phyloP scores from a whole-genome alignment of 345 rosid genomes.

The Moricandia arvensis region DNA sequence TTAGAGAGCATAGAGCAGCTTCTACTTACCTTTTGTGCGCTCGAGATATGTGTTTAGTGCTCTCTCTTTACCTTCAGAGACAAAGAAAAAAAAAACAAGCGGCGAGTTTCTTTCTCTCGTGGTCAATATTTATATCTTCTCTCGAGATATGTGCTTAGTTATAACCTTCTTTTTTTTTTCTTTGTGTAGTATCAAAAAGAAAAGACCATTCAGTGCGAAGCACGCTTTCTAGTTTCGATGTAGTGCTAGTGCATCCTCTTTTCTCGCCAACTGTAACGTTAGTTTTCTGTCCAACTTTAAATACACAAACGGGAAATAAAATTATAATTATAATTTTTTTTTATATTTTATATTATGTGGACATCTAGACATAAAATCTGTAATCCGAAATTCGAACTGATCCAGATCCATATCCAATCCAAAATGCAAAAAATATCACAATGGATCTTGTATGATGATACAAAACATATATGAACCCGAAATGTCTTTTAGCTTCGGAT shows the following conservation, averaged over 20 bases:
- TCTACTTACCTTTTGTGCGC: neutral
- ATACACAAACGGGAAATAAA: neutral
- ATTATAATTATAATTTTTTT: too few relatives aligned
- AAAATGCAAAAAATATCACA: too few relatives aligned
- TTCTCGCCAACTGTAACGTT: neutral
- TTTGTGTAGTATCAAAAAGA: neutral
- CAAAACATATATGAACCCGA: too few relatives aligned
- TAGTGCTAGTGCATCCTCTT: neutral
- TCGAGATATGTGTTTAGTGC: neutral
- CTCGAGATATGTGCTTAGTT: too few relatives aligned
- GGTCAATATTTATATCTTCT: neutral
- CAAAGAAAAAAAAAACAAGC: neutral
- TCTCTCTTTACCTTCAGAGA: neutral
- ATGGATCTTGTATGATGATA: too few relatives aligned
- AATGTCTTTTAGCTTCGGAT: slow-evolving; percentile 29
- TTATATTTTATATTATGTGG: neutral
- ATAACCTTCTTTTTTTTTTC: too few relatives aligned
- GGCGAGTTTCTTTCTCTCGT: neutral
- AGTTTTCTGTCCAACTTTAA: neutral
- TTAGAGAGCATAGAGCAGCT: neutral
- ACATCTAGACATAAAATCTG: too few relatives aligned
- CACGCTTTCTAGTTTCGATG: neutral
- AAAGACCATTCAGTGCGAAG: neutral
- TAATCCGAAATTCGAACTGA: too few relatives aligned
- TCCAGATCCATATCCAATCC: too few relatives aligned